These are phyloP conservation scores for Medicago ruthenica DNA, from an alignment of 306 rosid genomes.

Conservation along the genomic window DNA sequence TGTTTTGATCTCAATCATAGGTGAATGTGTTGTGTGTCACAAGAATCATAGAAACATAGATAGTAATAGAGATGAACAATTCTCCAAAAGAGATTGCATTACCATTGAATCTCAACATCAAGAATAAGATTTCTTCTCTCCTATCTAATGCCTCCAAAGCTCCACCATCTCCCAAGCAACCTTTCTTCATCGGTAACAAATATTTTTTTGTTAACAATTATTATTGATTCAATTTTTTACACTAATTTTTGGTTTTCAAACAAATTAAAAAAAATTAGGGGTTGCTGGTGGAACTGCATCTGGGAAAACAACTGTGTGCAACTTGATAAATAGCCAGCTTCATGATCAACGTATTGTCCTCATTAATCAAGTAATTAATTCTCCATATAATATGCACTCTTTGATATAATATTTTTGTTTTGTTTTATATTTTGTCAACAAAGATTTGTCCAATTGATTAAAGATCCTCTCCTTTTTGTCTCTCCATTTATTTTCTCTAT, in stretches of 20 bases:
- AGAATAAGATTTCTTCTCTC: background rate
- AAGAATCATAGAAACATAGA: slow-evolving; percentile 10
- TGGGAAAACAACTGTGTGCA: slow-evolving; percentile 88
- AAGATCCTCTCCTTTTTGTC: no score
- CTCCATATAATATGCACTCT: background rate
- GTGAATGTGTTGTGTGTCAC: slow-evolving; percentile 17
- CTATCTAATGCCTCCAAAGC: slow-evolving; percentile 37
- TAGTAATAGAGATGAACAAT: slow-evolving; percentile 19
- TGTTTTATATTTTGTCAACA: background rate
- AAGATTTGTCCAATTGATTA: background rate
- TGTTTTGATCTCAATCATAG: slow-evolving; percentile 24
- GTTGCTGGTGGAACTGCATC: slow-evolving; percentile 98
- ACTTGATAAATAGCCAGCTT: slow-evolving; percentile 77
- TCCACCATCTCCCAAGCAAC: slow-evolving; percentile 54
- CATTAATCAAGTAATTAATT: slow-evolving; percentile 75
- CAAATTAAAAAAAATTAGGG: slow-evolving; percentile 45
- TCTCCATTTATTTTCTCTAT: no score
- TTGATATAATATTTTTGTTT: background rate
- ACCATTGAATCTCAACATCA: slow-evolving; percentile 12
- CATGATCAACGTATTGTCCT: slow-evolving; percentile 85
- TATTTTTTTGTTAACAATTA: no score
- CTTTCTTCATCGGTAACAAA: slow-evolving; percentile 76
- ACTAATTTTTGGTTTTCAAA: background rate
- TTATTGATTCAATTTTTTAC: background rate
- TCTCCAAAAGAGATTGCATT: slow-evolving; percentile 10